phyloP scores from a whole-genome alignment of 495 filamentous ascomycete species.

The Penicillium samsonianum region DNA sequence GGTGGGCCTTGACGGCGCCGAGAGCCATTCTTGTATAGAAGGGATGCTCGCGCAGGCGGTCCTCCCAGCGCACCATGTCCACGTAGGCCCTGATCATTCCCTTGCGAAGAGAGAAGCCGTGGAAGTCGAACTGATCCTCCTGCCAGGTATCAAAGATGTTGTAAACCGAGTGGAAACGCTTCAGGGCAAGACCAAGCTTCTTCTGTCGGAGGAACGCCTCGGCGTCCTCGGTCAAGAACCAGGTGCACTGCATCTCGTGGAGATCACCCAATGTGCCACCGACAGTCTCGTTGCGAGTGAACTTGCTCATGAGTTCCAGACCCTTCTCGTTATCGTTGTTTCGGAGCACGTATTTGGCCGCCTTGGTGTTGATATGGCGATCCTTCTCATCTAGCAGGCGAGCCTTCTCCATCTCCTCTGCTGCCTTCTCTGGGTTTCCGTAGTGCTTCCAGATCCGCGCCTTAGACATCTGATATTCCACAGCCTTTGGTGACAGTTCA shows the following conservation, averaged over 20 bases:
- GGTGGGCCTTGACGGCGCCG: constrained; percentile 76
- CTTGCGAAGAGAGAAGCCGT: constrained; percentile 92
- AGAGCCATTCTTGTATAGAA: constrained; percentile 89
- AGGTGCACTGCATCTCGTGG: constrained; percentile 97
- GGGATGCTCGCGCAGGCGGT: constrained; percentile 84
- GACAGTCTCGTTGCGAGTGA: constrained; percentile 86
- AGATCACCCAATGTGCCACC: constrained; percentile 89
- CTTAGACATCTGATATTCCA: constrained; percentile 94
- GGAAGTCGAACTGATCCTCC: constrained; percentile 99
- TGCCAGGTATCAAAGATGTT: constrained; percentile 97
- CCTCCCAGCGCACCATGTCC: constrained; percentile 96
- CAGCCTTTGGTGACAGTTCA: constrained; percentile 69
- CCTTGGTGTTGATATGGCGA: constrained; percentile 97
- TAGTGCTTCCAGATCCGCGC: constrained; percentile 93
- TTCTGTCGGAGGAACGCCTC: constrained; percentile 83
- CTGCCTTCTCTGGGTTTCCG: constrained; percentile 76
- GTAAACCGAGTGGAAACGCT: constrained; percentile 80
- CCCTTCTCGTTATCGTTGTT: constrained; percentile 87
- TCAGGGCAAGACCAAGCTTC: constrained; percentile 82
- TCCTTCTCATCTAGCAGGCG: constrained; percentile 82
- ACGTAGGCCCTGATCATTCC: constrained; percentile 94
- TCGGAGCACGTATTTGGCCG: constrained; percentile 93
- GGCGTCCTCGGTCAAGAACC: constrained; percentile 94
- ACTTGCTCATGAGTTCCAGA: constrained; percentile 86
- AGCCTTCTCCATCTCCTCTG: constrained; percentile 86